Evolutionary conservation across 2,329 filamentous ascomycete species (phyloP).

Genomic region (Claviceps digitariae): DNA sequence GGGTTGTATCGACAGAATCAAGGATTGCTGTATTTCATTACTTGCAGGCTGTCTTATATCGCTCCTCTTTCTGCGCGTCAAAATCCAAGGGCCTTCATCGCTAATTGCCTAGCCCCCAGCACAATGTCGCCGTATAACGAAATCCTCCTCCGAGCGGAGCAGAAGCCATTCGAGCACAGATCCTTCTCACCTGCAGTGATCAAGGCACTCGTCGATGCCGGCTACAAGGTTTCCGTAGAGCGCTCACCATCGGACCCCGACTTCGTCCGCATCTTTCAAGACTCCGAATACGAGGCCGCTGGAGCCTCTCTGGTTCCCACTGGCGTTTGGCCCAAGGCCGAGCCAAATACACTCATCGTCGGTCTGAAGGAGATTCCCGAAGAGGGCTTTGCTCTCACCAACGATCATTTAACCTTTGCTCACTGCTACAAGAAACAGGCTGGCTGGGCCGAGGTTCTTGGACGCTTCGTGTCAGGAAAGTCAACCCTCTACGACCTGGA

Average conservation of each 20-base stretch:
- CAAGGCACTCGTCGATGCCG: slow-evolving; percentile 47
- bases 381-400: slow-evolving; percentile 41
- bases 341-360: slow-evolving; percentile 55
- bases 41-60: background rate
- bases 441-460: slow-evolving; percentile 68
- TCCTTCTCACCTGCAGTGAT: slow-evolving; percentile 29
- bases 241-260: slow-evolving; percentile 19
- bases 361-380: slow-evolving; percentile 69
- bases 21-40: background rate
- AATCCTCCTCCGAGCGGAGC: slow-evolving; percentile 44
- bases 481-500: slow-evolving; percentile 63
- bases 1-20: background rate
- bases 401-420: slow-evolving; percentile 11
- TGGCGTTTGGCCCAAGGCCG: slow-evolving; percentile 54
- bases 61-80: background rate
- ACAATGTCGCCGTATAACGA: slow-evolving; percentile 16
- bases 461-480: slow-evolving; percentile 57
- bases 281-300: slow-evolving; percentile 45
- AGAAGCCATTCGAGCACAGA: slow-evolving; percentile 26
- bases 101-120: background rate
- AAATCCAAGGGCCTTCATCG: background rate
- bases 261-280: slow-evolving; percentile 47
- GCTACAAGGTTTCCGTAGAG: slow-evolving; percentile 57
- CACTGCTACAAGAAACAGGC: slow-evolving; percentile 64
- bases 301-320: slow-evolving; percentile 53